Evolutionary conservation across 306 rosid genomes (phyloP), one percentile per base, ranked within the genome.

Genomic region (Cicer bijugum): DNA sequence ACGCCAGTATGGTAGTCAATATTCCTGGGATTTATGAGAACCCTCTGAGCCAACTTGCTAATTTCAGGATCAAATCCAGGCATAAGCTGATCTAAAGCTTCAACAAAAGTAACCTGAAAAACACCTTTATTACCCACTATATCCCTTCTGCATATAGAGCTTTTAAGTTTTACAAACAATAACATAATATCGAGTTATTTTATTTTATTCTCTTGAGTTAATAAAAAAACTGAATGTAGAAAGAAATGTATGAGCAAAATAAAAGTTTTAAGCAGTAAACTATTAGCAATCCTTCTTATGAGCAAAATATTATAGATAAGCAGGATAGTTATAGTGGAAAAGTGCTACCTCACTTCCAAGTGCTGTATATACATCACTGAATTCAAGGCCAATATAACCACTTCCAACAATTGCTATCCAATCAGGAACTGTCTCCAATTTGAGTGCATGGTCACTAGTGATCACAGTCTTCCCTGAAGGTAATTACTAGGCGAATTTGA

Each of bases 51-150:
- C 83, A 94, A 86, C 83, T 94, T 94, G 81, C 97, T 88, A 56
- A 94, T 91, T 88, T 94, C 99, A 37, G 99, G 99, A 87, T 94
- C 99, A 91, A 94, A 94, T 79, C 99, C 99, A 68, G 99, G 99
- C 99, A 94, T 91, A 51, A 94, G 97, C 89, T 89, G 99, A 86
- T 91, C 97, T 73, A 94, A 83, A 76, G 99, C 97, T 85, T 94
- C 99, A 58, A 94, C 42, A 69, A 94, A 94, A 52, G 99, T 94
- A 82, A 94, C 99, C 99, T 94, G 78, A 69, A 85, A 61, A 80
- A 75, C 61, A 75, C 8, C 72, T 42, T 77, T 69, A 71, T 70
- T 64, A 72, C 68, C 61, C 78, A 50, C 46, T 48, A 46, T 46
- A 51, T 53, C 3, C 67, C 65, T 67, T 56, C 35, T 60, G 75